These are phyloP conservation scores for Trichophyton schoenleinii DNA, from an alignment of 2,329 filamentous ascomycete species.

Conservation along the genomic window DNA sequence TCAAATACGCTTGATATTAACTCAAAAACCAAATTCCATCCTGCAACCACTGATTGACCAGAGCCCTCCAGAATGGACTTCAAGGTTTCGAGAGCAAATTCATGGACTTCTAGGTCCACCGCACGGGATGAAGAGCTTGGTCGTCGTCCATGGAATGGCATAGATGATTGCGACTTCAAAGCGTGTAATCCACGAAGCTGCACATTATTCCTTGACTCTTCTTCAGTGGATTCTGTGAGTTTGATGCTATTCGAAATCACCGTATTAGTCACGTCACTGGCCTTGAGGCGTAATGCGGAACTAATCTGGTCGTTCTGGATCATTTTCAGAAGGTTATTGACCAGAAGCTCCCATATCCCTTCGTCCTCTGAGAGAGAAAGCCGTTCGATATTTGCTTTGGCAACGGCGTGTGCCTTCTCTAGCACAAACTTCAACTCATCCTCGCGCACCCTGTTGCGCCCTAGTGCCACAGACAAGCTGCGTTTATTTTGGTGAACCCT, in stretches of 20 bases:
- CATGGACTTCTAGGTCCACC: conserved; percentile 67
- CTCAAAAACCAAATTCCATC: conserved; percentile 76
- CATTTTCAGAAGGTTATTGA: conserved; percentile 40
- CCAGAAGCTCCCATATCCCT: conserved; percentile 66
- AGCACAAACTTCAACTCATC: conserved; percentile 45
- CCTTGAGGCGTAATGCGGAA: conserved; percentile 33
- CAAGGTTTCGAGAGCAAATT: conserved; percentile 63
- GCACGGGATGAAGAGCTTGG: conserved; percentile 37
- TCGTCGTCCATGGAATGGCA: conserved; percentile 40
- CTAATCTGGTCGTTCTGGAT: conserved; percentile 27
- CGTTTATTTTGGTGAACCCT: conserved; percentile 27
- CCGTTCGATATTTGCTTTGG: conserved; percentile 61
- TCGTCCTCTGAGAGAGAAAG: conserved; percentile 55
- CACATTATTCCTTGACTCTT: conserved; percentile 45
- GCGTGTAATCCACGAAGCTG: conserved; percentile 61
- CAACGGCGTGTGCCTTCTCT: conserved; percentile 60
- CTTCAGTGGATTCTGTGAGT: conserved; percentile 24
- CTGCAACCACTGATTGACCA: conserved; percentile 67
- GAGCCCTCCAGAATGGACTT: conserved; percentile 76
- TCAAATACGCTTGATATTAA: conserved; percentile 72
- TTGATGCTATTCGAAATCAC: conserved; percentile 34
- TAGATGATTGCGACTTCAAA: conserved; percentile 48
- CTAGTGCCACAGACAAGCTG: conserved; percentile 30
- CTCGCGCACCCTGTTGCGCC: conserved; percentile 31
- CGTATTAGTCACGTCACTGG: conserved; percentile 49